Base-by-base conservation (phyloP, 345 rosid species). In the Hevea brasiliensis region DNA sequence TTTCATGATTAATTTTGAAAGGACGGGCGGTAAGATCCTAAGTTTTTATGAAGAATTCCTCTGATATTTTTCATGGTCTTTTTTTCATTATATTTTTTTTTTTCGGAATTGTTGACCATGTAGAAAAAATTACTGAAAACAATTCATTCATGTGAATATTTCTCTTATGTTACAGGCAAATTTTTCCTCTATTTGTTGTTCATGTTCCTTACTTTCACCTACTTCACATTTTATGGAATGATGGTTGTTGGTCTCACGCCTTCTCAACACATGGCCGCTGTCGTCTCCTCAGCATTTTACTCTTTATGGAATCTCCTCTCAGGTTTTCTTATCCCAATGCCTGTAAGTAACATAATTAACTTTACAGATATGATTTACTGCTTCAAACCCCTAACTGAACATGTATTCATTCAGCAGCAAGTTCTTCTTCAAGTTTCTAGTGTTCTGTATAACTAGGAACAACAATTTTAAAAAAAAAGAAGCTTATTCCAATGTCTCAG, bases 191-290 rank as follows among this genome's bases (percentile, higher is more conserved):
- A 84, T 67, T 35, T 92, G 78, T 56, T 92, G 71, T 89, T 94
- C 90, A 85, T 88, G 93, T 94, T 94, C 85, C 90, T 92, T 54
- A 92, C 98, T 2, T 94, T 94, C 90, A 87, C 93, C 23, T 94
- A 87, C 87, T 94, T 84, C 73, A 94, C 98, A 82, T 87, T 87
- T 79, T 92, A 90, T 6, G 97, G 97, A 24, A 88, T 92, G 94
- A 90, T 94, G 98, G 97, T 91, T 24, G 91, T 94, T 72, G 97
- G 97, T 67, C 89, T 94, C 74, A 92, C 96, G 44, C 95, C 98
- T 47, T 75, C 78, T 64, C 94, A 77, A 61, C 92, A 92, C 72
- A 63, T 88, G 83, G 93, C 98, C 0, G 93, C 97, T 0, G 95
- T 92, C 32, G 79, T 92, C 75, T 92, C 97, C 58, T 92, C 97